These are phyloP conservation scores for Hypoxylon sp. DNA, from an alignment of 2,329 filamentous ascomycete species.

Conservation along the genomic window DNA sequence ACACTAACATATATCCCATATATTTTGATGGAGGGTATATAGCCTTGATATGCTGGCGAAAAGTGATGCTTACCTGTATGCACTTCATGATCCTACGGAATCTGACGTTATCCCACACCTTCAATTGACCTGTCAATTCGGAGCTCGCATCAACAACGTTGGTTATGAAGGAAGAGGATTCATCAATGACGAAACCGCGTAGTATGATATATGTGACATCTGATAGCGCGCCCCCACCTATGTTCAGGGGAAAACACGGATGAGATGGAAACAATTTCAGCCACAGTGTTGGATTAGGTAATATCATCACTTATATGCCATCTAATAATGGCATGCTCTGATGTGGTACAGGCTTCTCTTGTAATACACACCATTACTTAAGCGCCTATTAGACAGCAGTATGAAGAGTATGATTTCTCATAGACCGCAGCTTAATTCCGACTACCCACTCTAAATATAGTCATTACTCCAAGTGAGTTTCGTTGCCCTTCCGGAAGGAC, in stretches of 20 bases:
- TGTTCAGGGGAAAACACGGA: neutral
- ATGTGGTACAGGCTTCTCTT: neutral
- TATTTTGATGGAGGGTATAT: slow-evolving; percentile 34
- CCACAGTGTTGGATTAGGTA: slow-evolving; percentile 26
- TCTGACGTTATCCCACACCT: slow-evolving; percentile 16
- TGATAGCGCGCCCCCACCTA: slow-evolving; percentile 18
- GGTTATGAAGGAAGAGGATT: slow-evolving; percentile 11
- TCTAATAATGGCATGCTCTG: neutral
- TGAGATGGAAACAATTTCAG: slow-evolving; percentile 13
- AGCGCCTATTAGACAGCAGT: neutral
- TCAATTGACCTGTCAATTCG: slow-evolving; percentile 38
- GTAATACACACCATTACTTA: neutral
- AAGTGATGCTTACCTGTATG: slow-evolving; percentile 39
- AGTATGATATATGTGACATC: slow-evolving; percentile 31
- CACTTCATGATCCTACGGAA: slow-evolving; percentile 16
- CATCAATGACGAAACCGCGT: slow-evolving; percentile 12
- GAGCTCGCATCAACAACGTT: slow-evolving; percentile 21
- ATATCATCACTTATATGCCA: slow-evolving; percentile 4
- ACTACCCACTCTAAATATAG: neutral
- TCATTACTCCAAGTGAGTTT: neutral
- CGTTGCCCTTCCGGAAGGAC: neutral
- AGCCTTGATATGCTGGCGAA: slow-evolving; percentile 20
- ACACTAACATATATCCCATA: slow-evolving; percentile 16
- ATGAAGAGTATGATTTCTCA: neutral
- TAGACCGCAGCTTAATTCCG: neutral